Evolutionary conservation across 371 early-diverging fungal species (phyloP), one percentile per base, ranked within the genome.

Genomic region (Phascolomyces articulosus): DNA sequence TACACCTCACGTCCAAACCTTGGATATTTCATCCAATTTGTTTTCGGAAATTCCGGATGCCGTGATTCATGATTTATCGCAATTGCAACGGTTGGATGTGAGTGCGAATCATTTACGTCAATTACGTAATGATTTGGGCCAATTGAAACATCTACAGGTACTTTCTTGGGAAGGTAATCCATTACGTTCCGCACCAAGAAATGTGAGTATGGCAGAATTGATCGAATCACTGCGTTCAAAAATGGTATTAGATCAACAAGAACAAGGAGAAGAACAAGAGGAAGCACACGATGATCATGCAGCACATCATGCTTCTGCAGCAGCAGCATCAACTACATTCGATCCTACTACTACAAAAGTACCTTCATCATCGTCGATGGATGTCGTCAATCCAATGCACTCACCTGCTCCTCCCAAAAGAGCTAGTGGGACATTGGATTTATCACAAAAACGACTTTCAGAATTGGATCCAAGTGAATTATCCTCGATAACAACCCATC

Each of bases 1-100:
- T 0, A 69, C 78, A 0, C 79, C 85, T 16, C 51, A 74, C 24
- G 69, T 94, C 13, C 80, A 86, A 53, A 87, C 83, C 3, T 67
- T 94, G 3, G 92, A 91, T 60, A 63, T 92, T 11, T 80, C 87
- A 9, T 85, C 86, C 55, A 92, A 93, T 56, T 71, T 66, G 10
- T 76, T 91, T 21, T 67, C 71, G 3, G 69, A 77, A 18, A 66
- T 94, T 7, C 91, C 91, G 3, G 61, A 62, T 4, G 80, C 65
- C 3, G 59, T 85, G 7, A 2, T 71, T 87, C 7, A 49, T 83
- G 7, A 70, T 82, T 6, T 51, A 79, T 40, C 58, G 70, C n/a
- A 34, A 9, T 58, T 70, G 13, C 65, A 84, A 47, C 80, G 90
- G 41, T 62, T 94, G 40, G 91, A 92, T 77, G 67, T 92, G 26